Percentiles rank a stretch among this genome's conserved stretches.
phyloP scores from a whole-genome alignment of 2,329 filamentous ascomycete genomes.

The Cladosporium sp. region DNA sequence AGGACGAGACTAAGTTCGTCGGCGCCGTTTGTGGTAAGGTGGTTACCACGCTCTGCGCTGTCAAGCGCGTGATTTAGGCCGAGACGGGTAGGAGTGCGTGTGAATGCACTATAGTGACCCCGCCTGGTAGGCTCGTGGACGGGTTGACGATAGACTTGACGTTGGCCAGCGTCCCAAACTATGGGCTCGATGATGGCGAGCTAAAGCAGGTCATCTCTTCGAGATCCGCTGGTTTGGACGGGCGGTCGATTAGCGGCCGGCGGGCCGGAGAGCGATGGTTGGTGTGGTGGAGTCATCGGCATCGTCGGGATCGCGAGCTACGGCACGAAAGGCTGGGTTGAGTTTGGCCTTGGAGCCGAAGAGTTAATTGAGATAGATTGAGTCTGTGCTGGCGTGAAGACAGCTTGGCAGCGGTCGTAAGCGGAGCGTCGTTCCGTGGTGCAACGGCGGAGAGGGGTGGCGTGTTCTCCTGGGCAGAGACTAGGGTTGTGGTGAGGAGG shows the following conservation, averaged over 20 bases:
- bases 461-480: background rate
- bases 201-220: slow-evolving; percentile 14
- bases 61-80: background rate
- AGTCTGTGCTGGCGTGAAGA: slow-evolving; percentile 18
- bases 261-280: slow-evolving; percentile 3
- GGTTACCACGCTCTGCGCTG: background rate
- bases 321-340: background rate
- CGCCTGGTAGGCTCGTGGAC: background rate
- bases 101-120: background rate
- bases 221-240: slow-evolving; percentile 10
- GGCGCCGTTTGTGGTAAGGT: slow-evolving; percentile 5
- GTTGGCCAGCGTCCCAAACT: slow-evolving; percentile 11
- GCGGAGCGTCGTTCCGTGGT: background rate
- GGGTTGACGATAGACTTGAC: background rate
- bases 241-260: background rate
- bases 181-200: slow-evolving; percentile 1
- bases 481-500: background rate
- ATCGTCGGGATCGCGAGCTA: slow-evolving; percentile 8
- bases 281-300: background rate
- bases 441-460: background rate
- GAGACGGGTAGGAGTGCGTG: background rate
- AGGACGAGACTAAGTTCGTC: background rate
- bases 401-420: slow-evolving; percentile 16
- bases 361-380: background rate
- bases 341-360: slow-evolving; percentile 6